Evolutionary conservation across 2,329 filamentous ascomycete genomes (phyloP), one percentile per base, ranked within the genome.

Genomic region (Aspergillus cejpii): DNA sequence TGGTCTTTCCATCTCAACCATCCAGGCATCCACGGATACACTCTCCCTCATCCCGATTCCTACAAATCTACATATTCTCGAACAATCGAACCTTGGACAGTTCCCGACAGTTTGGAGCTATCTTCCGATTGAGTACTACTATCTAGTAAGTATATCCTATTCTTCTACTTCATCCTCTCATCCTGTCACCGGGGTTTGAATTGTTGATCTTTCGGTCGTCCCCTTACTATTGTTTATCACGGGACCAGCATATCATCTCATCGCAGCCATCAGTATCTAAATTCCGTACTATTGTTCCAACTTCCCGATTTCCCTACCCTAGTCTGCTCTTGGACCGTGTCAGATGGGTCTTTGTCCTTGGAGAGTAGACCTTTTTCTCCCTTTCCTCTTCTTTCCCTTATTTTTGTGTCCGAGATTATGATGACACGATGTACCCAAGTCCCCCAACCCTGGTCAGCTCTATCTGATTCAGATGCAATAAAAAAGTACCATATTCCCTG

Each of bases 351-450:
- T 20, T 12, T 34, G n/a, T n/a, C n/a, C n/a, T n/a, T n/a, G n/a
- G n/a, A n/a, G 31, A 34, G 17, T 10, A 11, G 8, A 5, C 31
- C 8, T 5, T 11, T 36, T 23, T 44, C 23, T 36, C 10, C 29
- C 36, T 43, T 41, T 41, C 37, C 36, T 23, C 36, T 24, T 47
- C 27, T 20, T 36, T 17, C 15, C 19, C 29, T 38, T 39, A 21
- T 43, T 43, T 46, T 43, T 31, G 34, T 17, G 39, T 39, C 39
- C 39, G 33, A 28, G 34, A 43, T 36, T 17, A 17, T 12, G 31
- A 34, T 34, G 31, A 15, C 31, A 34, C 31, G 14, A 34, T 34
- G 31, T 34, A 19, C 31, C 15, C 17, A 7, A 10, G 17, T 11
- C 6, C 17, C 5, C 14, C 31, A 20, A 34, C 31, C 31, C 31